A percentile compares a stretch with the other conserved stretches of the same genome.
Conservation (phyloP, 257 asterid species). For the Salvia miltiorrhiza region DNA sequence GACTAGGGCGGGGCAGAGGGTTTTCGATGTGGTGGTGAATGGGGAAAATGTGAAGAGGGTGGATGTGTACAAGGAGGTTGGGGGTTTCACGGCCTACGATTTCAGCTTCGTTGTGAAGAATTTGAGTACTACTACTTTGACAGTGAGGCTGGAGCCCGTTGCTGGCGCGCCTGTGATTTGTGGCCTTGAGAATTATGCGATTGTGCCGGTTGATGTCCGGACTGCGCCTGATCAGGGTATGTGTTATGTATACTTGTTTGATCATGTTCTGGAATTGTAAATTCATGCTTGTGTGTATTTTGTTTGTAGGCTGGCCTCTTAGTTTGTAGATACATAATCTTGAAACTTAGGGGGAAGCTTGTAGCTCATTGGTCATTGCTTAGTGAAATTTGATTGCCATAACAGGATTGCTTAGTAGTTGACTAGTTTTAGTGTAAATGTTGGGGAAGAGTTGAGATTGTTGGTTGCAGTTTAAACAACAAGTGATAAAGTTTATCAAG, state of each 20-base stretch:
- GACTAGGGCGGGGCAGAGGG: constrained; percentile 69
- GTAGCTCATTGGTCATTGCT: too few species aligned
- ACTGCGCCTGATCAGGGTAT: constrained; percentile 81
- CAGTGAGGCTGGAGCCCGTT: constrained; percentile 66
- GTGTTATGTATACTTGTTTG: neutral
- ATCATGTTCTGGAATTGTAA: neutral
- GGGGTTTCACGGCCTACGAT: constrained; percentile 80
- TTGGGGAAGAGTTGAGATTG: neutral
- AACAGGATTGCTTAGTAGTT: neutral
- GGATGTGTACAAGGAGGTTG: constrained; percentile 75
- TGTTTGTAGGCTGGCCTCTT: neutral
- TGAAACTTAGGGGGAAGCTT: neutral
- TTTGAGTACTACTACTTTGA: constrained; percentile 56
- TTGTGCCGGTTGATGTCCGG: constrained; percentile 73
- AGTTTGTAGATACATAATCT: neutral
- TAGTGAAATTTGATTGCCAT: neutral
- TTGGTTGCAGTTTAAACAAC: neutral
- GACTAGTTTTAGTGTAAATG: neutral
- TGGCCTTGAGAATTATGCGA: constrained; percentile 93
- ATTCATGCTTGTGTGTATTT: neutral
- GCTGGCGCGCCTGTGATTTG: constrained; percentile 75
- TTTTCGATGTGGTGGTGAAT: constrained; percentile 79
- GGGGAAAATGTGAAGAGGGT: constrained; percentile 65
- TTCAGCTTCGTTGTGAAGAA: constrained; percentile 73
- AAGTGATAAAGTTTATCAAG: neutral